Percentiles rank a stretch among this genome's conserved stretches.
These are phyloP conservation scores for Cardiospermum halicacabum DNA, from an alignment of 345 rosid genomes.

Conservation along the genomic window DNA sequence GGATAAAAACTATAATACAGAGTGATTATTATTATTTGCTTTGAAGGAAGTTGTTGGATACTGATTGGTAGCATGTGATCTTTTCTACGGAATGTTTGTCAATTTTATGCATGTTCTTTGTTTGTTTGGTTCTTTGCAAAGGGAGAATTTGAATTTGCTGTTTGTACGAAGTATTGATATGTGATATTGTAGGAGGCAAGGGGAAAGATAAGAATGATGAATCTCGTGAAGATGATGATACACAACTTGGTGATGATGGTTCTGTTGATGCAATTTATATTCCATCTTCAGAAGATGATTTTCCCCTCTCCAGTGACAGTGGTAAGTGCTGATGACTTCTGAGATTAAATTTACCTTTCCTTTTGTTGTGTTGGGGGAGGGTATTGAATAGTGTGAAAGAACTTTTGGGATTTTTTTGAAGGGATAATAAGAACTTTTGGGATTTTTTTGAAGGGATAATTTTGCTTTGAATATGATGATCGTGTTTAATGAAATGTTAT, in stretches of 20 bases:
- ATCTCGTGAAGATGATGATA: slow-evolving; percentile 10
- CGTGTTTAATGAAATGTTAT: not conserved
- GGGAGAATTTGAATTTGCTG: not conserved
- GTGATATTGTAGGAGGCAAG: slow-evolving; percentile 14
- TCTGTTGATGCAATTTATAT: slow-evolving; percentile 18
- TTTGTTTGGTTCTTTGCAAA: not conserved
- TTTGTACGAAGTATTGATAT: not conserved
- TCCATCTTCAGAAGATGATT: slow-evolving; percentile 29
- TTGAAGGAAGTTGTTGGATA: not conserved
- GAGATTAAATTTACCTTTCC: not conserved
- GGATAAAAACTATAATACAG: not conserved
- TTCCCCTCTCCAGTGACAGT: not conserved
- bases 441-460: not conserved
- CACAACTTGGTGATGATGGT: slow-evolving; percentile 2
- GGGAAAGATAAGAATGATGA: slow-evolving; percentile 9
- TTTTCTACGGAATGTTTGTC: not conserved
- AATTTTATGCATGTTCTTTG: not conserved
- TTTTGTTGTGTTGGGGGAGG: not conserved
- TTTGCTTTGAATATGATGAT: not conserved
- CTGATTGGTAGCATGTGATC: not conserved
- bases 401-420: not conserved
- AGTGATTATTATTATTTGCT: not conserved
- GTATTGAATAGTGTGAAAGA: not conserved
- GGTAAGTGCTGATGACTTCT: not conserved
- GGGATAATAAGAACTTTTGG: not conserved